Conservation (phyloP, 257 asterid genomes). For the Nicotiana undulata region DNA sequence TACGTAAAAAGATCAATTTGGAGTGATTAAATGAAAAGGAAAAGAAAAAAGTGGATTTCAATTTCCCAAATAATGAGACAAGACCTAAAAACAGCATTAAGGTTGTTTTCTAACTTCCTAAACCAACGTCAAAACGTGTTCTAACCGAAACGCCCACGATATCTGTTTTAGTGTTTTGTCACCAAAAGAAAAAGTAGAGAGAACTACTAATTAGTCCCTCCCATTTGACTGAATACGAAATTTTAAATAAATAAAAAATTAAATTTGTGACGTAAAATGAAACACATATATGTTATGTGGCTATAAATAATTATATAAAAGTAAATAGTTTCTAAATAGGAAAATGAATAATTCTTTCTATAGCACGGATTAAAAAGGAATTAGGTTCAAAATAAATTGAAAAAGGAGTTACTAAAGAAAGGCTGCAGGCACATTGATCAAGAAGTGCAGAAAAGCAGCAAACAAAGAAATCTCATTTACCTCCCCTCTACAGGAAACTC, state of each 20-base stretch:
- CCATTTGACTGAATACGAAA: no score
- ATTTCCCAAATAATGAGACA: neutral
- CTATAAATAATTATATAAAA: no score
- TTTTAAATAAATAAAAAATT: no score
- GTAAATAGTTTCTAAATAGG: no score
- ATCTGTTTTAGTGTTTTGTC: neutral
- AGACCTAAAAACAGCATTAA: neutral
- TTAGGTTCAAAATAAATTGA: no score
- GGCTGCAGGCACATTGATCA: constrained; percentile 10
- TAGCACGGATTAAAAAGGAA: no score
- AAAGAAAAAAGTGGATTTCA: neutral
- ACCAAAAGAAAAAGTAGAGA: neutral
- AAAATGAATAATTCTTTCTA: no score
- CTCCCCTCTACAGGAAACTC: constrained; percentile 13
- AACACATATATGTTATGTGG: no score
- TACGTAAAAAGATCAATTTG: neutral
- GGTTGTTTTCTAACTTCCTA: neutral
- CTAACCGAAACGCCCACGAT: neutral
- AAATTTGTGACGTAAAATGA: no score
- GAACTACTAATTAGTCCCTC: no score
- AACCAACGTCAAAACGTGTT: neutral
- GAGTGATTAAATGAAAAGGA: neutral
- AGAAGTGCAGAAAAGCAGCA: neutral
- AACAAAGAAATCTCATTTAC: neutral
- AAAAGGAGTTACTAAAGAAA: neutral